phyloP scores from a whole-genome alignment of 2,329 filamentous ascomycete genomes.

The Ophiocordyceps camponoti-floridani region DNA sequence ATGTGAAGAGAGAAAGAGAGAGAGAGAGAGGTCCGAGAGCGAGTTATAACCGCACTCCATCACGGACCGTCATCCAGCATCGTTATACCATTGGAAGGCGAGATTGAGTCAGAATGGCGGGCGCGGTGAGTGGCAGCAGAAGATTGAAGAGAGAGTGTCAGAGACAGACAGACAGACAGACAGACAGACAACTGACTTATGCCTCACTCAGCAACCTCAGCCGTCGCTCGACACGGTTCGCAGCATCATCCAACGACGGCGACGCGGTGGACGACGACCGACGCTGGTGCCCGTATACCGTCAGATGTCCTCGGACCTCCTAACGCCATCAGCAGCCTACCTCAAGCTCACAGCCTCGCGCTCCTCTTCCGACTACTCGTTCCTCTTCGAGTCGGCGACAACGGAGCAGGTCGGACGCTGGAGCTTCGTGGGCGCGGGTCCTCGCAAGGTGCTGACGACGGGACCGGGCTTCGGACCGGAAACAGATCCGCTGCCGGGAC shows the following conservation, averaged over 20 bases:
- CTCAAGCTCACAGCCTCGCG: conserved; percentile 69
- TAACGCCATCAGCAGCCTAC: conserved; percentile 91
- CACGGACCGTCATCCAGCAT: no score
- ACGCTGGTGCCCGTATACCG: conserved; percentile 72
- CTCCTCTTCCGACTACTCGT: conserved; percentile 54
- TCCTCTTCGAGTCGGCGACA: conserved; percentile 89
- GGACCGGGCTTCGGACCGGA: conserved; percentile 75
- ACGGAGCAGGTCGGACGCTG: conserved; percentile 89
- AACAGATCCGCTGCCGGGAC: conserved; percentile 64
- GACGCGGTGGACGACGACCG: conserved; percentile 16
- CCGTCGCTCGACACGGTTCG: conserved; percentile 28
- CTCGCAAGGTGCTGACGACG: conserved; percentile 66
- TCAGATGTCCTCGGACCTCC: conserved; percentile 76
- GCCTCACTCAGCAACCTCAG: conserved; percentile 15
- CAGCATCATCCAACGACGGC: conserved; percentile 20
- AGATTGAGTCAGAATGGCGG: not conserved
- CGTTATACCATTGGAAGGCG: not conserved
- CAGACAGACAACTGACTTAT: not conserved
- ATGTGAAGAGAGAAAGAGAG: no score
- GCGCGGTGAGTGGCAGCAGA: not conserved
- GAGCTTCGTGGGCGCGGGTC: conserved; percentile 79
- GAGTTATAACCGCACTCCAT: no score
- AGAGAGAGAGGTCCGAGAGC: no score
- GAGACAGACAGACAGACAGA: not conserved
- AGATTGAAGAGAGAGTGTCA: not conserved